Evolutionary conservation across 805 yeast species (phyloP).

Genomic region (Yamadazyma endophytica): DNA sequence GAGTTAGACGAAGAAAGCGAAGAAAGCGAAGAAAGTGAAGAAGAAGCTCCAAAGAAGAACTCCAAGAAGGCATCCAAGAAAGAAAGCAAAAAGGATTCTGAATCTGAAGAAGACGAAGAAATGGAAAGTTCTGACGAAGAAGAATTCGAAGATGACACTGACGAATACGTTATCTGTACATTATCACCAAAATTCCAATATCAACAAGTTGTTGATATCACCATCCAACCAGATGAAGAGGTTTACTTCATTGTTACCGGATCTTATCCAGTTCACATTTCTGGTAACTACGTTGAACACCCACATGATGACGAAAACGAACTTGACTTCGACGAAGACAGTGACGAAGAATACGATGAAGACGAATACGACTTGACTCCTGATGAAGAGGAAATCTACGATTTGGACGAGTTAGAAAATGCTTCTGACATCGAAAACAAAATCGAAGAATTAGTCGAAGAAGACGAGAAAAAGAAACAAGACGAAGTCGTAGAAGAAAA

Average conservation of each 20-base stretch:
- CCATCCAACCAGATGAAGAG: constrained; percentile 91
- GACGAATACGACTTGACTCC: constrained; percentile 69
- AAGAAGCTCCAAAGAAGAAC: constrained; percentile 16
- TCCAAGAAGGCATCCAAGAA: constrained; percentile 20
- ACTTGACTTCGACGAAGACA: constrained; percentile 42
- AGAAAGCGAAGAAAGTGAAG: constrained; percentile 17
- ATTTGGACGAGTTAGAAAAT: constrained; percentile 63
- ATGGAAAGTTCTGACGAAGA: constrained; percentile 51
- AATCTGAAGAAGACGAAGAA: constrained; percentile 44
- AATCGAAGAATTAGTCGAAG: constrained; percentile 70
- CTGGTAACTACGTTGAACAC: constrained; percentile 95
- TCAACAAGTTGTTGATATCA: constrained; percentile 89
- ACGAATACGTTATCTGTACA: constrained; percentile 84
- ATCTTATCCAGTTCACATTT: constrained; percentile 85
- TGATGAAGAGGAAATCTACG: constrained; percentile 71
- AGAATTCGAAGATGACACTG: constrained; percentile 70
- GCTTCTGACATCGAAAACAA: constrained; percentile 68
- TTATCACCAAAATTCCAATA: constrained; percentile 77
- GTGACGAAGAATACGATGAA: constrained; percentile 42
- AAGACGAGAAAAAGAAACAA: constrained; percentile 58
- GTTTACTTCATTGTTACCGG: constrained; percentile 94
- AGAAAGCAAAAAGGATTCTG: constrained; percentile 11
- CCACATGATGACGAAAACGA: constrained; percentile 77
- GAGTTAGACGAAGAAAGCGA: constrained; percentile 40
- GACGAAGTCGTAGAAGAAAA: constrained; percentile 66